Evolutionary conservation across 164 flowering plant species (phyloP).

Genomic region (Annona cherimola): DNA sequence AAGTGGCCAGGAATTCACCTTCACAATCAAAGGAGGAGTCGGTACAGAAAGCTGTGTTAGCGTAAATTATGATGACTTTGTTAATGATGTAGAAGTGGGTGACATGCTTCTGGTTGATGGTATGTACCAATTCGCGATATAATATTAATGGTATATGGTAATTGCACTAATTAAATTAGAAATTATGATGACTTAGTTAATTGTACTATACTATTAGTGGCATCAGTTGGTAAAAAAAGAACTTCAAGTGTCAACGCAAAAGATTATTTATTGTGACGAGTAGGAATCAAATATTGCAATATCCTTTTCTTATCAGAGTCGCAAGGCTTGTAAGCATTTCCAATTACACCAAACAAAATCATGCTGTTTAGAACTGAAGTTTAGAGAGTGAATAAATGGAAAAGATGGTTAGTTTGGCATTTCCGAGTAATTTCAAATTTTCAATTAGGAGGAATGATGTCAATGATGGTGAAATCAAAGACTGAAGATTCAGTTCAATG

Average conservation of each 20-base stretch:
- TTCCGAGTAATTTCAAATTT: background rate
- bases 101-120: slow-evolving; percentile 99
- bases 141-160: too few species aligned
- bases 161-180: background rate
- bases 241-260: too few species aligned
- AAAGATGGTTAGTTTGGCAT: too few species aligned
- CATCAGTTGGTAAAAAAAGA: background rate
- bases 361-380: background rate
- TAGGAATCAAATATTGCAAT: background rate
- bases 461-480: slow-evolving; percentile 82
- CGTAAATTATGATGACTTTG: slow-evolving; percentile 95
- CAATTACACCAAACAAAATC: background rate
- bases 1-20: slow-evolving; percentile 84
- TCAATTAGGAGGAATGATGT: slow-evolving; percentile 95
- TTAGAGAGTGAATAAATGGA: background rate
- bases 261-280: background rate
- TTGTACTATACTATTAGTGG: background rate
- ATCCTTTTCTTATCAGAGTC: background rate
- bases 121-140: slow-evolving; percentile 25
- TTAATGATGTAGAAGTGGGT: slow-evolving; percentile 93
- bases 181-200: background rate
- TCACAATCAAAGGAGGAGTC: slow-evolving; percentile 90
- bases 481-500: slow-evolving; percentile 88
- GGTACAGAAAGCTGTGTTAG: slow-evolving; percentile 85
- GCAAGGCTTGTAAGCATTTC: background rate